Evolutionary conservation across 2,329 filamentous ascomycete genomes (phyloP), one percentile per base, ranked within the genome.

Genomic region (Aspergillus sp.): DNA sequence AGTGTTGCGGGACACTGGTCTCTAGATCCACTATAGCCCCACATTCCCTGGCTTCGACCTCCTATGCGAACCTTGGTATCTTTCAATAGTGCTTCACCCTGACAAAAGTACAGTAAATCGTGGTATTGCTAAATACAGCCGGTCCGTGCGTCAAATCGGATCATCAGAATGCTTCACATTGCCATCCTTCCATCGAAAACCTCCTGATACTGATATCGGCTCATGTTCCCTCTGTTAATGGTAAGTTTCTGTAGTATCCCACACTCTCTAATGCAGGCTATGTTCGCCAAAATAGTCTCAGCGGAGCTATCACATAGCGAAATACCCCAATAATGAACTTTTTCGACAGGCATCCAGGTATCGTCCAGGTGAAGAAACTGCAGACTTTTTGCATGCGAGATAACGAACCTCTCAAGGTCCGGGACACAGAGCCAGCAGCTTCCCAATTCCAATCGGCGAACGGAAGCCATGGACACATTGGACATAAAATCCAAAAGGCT

Each of bases 351-450:
- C 8, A 38, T 15, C 33, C 35, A 38, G 10, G 20, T 26, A 22
- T 38, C 29, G 10, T 38, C 24, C 13, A 41, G 10, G 28, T 41
- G 33, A 2, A 41, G 11, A 20, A 17, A 24, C 16, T 15, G 25
- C 4, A 41, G 30, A 5, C 10, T 27, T 13, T 12, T 15, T 14
- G 26, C 16, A 19, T 39, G 30, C 22, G 12, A 7, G 7, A 17
- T 11, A 11, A 39, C 24, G 28, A 41, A 39, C 6, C 28, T 11
- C 24, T 34, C 12, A 2, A 41, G 31, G 12, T 30, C 30, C 11
- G 30, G 19, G 10, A 35, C 26, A n/a, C 24, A 35, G 5, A 41
- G 30, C 39, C 39, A 41, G 17, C 36, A 41, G 12, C 15, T 39
- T 26, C 11, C 33, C 15, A 34, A 16, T 13, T 36, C 30, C 11